Evolutionary conservation across 805 yeast species (phyloP).

Genomic region (Candida argentea): DNA sequence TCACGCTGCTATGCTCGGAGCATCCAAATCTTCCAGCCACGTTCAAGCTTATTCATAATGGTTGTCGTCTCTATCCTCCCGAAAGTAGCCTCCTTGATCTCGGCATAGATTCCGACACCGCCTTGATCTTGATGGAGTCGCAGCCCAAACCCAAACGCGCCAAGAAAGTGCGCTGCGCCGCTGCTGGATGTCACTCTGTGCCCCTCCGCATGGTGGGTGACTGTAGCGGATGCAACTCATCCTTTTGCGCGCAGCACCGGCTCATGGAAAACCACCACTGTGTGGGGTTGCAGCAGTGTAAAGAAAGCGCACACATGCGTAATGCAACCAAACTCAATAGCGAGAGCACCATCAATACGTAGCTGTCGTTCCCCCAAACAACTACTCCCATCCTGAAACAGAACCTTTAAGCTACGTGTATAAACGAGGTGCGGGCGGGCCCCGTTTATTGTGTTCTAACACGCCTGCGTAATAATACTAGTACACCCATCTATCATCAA

Average conservation of each 20-base stretch:
- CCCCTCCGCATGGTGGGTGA: constrained; percentile 69
- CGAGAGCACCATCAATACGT: constrained; percentile 61
- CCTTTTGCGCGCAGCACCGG: constrained; percentile 80
- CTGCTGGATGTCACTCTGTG: constrained; percentile 9
- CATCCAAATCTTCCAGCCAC: constrained; percentile 26
- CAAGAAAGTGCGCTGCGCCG: constrained; percentile 47
- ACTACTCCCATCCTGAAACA: too few species aligned
- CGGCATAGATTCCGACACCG: constrained; percentile 7
- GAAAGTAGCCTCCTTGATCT: constrained; percentile 14
- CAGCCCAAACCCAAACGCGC: constrained; percentile 39
- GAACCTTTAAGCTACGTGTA: too few species aligned
- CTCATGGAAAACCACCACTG: constrained; percentile 79
- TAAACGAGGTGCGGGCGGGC: too few species aligned
- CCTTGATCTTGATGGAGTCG: constrained; percentile 18
- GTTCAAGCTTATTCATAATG: constrained; percentile 31
- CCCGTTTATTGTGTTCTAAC: too few species aligned
- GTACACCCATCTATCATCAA: too few species aligned
- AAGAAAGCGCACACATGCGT: constrained; percentile 72
- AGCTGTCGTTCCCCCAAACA: too few species aligned
- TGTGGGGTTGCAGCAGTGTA: constrained; percentile 66
- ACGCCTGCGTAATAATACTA: too few species aligned
- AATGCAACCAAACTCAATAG: constrained; percentile 75
- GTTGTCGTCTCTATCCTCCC: constrained; percentile 24
- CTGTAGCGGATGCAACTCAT: constrained; percentile 76
- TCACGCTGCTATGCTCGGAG: too few species aligned